A percentile compares a stretch with the other conserved stretches of the same genome.
These are phyloP conservation scores for Sanghuangporus weigelae DNA, from an alignment of 1,284 basidiomycete species.

Conservation along the genomic window DNA sequence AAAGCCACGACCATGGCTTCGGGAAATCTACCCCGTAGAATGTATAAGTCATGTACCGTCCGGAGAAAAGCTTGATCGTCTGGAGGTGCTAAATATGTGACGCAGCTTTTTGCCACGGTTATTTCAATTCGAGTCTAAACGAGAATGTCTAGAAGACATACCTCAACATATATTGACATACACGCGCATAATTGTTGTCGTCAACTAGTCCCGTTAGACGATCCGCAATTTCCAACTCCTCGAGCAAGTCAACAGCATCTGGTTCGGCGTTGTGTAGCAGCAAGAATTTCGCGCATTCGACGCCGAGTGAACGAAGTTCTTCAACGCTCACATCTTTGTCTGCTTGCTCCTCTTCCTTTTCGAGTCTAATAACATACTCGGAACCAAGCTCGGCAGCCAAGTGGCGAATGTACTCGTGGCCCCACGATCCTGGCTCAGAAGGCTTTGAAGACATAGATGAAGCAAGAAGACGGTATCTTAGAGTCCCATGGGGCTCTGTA, in stretches of 20 bases:
- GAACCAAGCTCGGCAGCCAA: slow-evolving; percentile 95
- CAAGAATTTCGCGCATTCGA: slow-evolving; percentile 89
- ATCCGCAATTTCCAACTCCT: slow-evolving; percentile 91
- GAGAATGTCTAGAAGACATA: slow-evolving; percentile 33
- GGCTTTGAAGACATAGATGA: slow-evolving; percentile 66
- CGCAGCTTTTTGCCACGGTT: slow-evolving; percentile 53
- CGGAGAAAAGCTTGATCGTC: slow-evolving; percentile 91
- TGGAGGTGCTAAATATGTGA: slow-evolving; percentile 88
- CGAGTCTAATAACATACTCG: slow-evolving; percentile 67
- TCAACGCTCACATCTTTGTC: slow-evolving; percentile 36
- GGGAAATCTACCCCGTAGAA: slow-evolving; percentile 84
- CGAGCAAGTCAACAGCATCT: slow-evolving; percentile 93
- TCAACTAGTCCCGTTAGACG: slow-evolving; percentile 77
- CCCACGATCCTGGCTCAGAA: slow-evolving; percentile 93
- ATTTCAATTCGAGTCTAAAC: background rate
- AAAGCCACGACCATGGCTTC: slow-evolving; percentile 90
- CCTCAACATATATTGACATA: slow-evolving; percentile 98
- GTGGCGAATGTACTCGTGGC: slow-evolving; percentile 98
- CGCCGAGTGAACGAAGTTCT: slow-evolving; percentile 73
- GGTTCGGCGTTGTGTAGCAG: slow-evolving; percentile 96
- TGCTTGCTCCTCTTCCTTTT: slow-evolving; percentile 29
- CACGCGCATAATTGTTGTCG: slow-evolving; percentile 84
- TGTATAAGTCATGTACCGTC: slow-evolving; percentile 88
- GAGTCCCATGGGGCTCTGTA: slow-evolving; percentile 89
- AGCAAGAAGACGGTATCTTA: slow-evolving; percentile 85